phyloP scores from a whole-genome alignment of 2,329 filamentous ascomycete genomes.

The Rhytidhysteron rufulum region DNA sequence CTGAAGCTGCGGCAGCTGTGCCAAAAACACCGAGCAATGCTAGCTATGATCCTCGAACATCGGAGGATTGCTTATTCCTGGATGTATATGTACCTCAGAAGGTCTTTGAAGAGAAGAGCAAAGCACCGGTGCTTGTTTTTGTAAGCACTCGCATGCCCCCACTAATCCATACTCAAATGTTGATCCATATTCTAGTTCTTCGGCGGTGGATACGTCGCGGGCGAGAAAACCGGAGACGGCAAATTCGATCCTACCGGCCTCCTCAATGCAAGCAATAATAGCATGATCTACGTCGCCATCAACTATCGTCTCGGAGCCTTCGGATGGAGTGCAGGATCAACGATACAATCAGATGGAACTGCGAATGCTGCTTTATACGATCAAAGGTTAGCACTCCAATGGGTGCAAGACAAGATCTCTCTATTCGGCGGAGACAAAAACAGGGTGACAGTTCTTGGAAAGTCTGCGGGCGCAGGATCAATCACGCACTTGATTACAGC shows the following conservation, averaged over 20 bases:
- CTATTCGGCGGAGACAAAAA: slow-evolving; percentile 50
- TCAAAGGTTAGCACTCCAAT: slow-evolving; percentile 50
- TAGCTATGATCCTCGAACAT: not conserved
- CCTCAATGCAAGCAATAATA: slow-evolving; percentile 15
- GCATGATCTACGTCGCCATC: slow-evolving; percentile 45
- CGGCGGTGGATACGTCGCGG: slow-evolving; percentile 45
- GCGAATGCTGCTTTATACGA: slow-evolving; percentile 48
- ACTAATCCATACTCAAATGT: no score
- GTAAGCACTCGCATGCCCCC: no score
- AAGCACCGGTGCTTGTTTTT: slow-evolving; percentile 34
- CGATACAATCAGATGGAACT: slow-evolving; percentile 29
- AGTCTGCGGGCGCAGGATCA: not conserved
- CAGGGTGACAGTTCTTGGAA: not conserved
- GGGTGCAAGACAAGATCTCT: slow-evolving; percentile 50
- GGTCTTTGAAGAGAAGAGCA: slow-evolving; percentile 21
- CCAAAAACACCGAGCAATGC: slow-evolving; percentile 19
- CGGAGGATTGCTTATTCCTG: slow-evolving; percentile 39
- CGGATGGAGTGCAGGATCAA: slow-evolving; percentile 45
- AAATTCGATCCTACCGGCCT: slow-evolving; percentile 34
- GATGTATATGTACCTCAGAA: slow-evolving; percentile 36
- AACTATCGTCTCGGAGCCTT: slow-evolving; percentile 50
- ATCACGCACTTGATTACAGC: slow-evolving; percentile 36
- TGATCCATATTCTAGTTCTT: no score
- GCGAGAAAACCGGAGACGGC: slow-evolving; percentile 38
- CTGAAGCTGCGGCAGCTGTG: slow-evolving; percentile 18